A percentile compares a stretch with the other conserved stretches of the same genome.
phyloP scores from a whole-genome alignment of 306 rosid genomes.

The Quercus ilex region DNA sequence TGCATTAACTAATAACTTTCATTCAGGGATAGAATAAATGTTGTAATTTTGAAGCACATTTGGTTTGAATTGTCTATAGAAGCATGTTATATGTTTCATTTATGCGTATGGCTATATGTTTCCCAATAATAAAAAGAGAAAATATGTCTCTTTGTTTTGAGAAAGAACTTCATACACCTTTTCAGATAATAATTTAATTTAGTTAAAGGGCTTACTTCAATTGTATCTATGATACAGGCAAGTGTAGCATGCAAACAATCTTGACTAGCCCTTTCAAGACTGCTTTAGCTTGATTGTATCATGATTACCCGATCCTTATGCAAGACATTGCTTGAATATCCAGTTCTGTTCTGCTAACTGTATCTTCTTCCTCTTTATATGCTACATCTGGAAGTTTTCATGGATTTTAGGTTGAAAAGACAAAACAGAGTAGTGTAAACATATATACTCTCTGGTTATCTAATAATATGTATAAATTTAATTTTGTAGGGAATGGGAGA shows the following conservation, averaged over 20 bases:
- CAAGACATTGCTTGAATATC: neutral
- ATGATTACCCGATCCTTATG: neutral
- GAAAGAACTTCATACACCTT: neutral
- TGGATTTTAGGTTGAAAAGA: neutral
- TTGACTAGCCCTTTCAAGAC: neutral
- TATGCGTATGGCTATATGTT: neutral
- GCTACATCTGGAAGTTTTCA: neutral
- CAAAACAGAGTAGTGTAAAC: neutral
- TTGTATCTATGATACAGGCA: neutral
- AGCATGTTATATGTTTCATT: neutral
- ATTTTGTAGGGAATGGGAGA: slow-evolving; percentile 92
- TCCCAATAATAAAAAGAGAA: neutral
- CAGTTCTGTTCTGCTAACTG: neutral
- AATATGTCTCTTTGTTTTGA: neutral
- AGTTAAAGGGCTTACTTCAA: neutral
- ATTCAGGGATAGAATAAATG: neutral
- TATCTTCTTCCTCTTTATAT: neutral
- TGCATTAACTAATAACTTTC: neutral
- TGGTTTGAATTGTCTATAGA: neutral
- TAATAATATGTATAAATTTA: slow-evolving; percentile 15
- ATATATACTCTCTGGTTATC: slow-evolving; percentile 15
- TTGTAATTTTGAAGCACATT: neutral
- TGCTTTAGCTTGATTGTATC: neutral
- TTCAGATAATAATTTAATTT: neutral
- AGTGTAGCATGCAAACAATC: neutral